Evolutionary conservation across 169 alveolate genomes (phyloP).

Genomic region (Plasmodium blacklocki): DNA sequence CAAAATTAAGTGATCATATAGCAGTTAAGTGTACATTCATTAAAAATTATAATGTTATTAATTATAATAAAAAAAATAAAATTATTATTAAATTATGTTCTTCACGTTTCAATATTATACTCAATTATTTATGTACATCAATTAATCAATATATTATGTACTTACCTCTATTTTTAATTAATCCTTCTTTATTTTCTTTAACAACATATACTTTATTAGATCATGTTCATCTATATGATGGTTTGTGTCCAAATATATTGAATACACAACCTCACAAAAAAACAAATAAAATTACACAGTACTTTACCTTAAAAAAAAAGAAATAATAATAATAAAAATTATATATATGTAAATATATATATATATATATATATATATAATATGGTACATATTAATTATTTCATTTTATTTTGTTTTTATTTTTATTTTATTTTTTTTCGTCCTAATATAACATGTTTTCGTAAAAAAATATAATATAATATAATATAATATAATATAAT

Average conservation of each 20-base stretch:
- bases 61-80: not conserved
- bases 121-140: constrained; percentile 9
- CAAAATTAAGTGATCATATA: constrained; percentile 61
- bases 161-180: constrained; percentile 26
- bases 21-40: constrained; percentile 63
- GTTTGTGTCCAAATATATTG: constrained; percentile 12
- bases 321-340: not conserved
- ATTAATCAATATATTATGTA: constrained; percentile 17
- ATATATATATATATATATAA: too few relatives aligned
- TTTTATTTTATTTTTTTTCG: not conserved
- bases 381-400: too few relatives aligned
- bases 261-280: constrained; percentile 51
- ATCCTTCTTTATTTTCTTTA: constrained; percentile 31
- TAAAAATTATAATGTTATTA: not conserved
- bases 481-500: too few relatives aligned
- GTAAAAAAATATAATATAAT: too few relatives aligned
- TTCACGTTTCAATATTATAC: constrained; percentile 19
- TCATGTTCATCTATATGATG: constrained; percentile 29
- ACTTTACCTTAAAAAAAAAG: constrained; percentile 18
- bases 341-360: not conserved
- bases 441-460: too few relatives aligned
- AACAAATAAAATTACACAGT: constrained; percentile 58
- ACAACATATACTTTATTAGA: constrained; percentile 2
- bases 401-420: not conserved
- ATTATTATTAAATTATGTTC: constrained; percentile 19